Percentiles rank a stretch among this genome's conserved stretches.
Evolutionary conservation across 768 basidiomycete genomes (phyloP).

Genomic region (Russula dissimulans): DNA sequence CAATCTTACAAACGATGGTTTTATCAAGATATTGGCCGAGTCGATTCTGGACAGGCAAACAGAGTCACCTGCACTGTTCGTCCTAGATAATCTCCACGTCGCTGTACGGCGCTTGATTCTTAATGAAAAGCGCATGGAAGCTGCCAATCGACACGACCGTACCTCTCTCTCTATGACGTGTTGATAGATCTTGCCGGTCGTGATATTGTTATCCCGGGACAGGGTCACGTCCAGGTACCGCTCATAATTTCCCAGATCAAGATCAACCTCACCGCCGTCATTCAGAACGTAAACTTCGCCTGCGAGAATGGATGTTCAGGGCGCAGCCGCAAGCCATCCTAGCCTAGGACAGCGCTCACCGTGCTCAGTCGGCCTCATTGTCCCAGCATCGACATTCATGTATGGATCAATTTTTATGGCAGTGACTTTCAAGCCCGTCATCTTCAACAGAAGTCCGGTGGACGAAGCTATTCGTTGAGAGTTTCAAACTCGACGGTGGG

Average conservation of each 20-base stretch:
- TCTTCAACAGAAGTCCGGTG: conserved; percentile 91
- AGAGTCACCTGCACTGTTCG: conserved; percentile 84
- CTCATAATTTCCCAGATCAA: conserved; percentile 98
- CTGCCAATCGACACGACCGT: conserved; percentile 21
- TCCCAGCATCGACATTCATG: conserved; percentile 99
- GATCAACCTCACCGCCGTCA: conserved; percentile 96
- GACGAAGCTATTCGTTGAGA: conserved; percentile 65
- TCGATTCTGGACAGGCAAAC: not conserved
- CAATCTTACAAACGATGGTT: conserved; percentile 48
- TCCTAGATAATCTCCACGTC: conserved; percentile 84
- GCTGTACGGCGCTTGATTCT: conserved; percentile 30
- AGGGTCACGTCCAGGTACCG: conserved; percentile 94
- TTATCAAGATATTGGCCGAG: not conserved
- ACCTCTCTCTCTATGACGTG: conserved; percentile 98
- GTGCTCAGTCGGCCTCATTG: conserved; percentile 97
- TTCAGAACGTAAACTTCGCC: conserved; percentile 98
- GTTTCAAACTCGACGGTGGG: conserved; percentile 22
- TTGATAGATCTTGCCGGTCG: conserved; percentile 95
- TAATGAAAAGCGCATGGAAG: not conserved
- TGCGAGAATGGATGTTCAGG: conserved; percentile 21
- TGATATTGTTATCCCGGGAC: conserved; percentile 94
- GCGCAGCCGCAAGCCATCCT: not conserved
- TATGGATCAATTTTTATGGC: conserved; percentile 99
- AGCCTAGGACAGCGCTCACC: conserved; percentile 43
- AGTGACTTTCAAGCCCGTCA: conserved; percentile 90